Conservation (phyloP, 495 filamentous ascomycete genomes). For the Daldinia concentrica region DNA sequence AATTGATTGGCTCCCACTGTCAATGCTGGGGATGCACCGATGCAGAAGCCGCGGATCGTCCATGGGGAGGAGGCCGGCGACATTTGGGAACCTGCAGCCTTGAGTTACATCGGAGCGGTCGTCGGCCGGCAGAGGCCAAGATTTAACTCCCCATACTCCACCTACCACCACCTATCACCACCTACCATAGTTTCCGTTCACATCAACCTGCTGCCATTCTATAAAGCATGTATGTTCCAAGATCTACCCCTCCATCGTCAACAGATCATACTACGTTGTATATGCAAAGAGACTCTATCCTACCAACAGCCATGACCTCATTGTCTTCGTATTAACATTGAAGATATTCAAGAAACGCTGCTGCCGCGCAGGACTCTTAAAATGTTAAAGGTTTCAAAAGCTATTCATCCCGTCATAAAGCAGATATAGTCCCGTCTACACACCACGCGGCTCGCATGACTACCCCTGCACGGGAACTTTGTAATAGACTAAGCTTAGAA, state of each 20-base stretch:
- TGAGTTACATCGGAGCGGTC: slow-evolving; percentile 43
- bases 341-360: slow-evolving; percentile 28
- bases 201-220: slow-evolving; percentile 25
- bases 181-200: slow-evolving; percentile 21
- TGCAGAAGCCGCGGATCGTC: slow-evolving; percentile 34
- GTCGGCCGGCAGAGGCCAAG: slow-evolving; percentile 20
- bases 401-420: neutral
- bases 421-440: neutral
- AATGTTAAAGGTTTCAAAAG: slow-evolving; percentile 4
- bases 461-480: slow-evolving; percentile 9
- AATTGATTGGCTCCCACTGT: slow-evolving; percentile 37
- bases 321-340: slow-evolving; percentile 11
- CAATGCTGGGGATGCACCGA: slow-evolving; percentile 18
- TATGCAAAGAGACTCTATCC: slow-evolving; percentile 11
- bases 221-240: slow-evolving; percentile 35
- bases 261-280: slow-evolving; percentile 44
- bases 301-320: slow-evolving; percentile 35
- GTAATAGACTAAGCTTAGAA: neutral
- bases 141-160: neutral
- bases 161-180: slow-evolving; percentile 17
- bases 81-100: slow-evolving; percentile 39
- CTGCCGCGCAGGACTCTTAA: slow-evolving; percentile 12
- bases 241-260: slow-evolving; percentile 45
- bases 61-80: slow-evolving; percentile 32
- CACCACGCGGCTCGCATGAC: slow-evolving; percentile 10